Conservation (phyloP, 2,329 filamentous ascomycete species). For the Aspergillus terreus region DNA sequence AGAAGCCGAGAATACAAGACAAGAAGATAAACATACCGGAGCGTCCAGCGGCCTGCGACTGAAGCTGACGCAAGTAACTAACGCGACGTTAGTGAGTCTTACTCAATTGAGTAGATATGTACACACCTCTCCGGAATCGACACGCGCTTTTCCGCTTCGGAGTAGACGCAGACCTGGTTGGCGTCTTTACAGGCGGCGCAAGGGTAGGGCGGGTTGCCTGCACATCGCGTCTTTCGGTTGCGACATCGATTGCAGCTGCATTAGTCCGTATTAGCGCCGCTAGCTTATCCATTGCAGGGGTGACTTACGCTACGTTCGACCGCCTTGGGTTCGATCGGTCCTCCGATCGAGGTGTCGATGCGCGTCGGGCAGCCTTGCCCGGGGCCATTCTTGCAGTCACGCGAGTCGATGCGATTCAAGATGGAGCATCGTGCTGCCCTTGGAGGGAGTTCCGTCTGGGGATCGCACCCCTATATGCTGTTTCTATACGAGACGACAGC, state of each 20-base stretch:
- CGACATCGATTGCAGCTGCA: constrained; percentile 36
- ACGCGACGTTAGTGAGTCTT: not conserved
- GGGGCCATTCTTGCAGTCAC: constrained; percentile 9
- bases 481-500: not conserved
- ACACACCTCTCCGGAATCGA: constrained; percentile 34
- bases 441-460: not conserved
- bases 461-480: not conserved
- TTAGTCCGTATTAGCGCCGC: too few species aligned
- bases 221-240: constrained; percentile 33
- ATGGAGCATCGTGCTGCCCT: constrained; percentile 2
- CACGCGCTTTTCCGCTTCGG: constrained; percentile 34
- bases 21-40: constrained; percentile 10
- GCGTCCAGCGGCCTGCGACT: constrained; percentile 23
- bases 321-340: constrained; percentile 18
- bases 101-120: not conserved
- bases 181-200: constrained; percentile 33
- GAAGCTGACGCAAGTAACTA: constrained; percentile 33
- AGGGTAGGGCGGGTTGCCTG: constrained; percentile 31
- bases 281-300: not conserved
- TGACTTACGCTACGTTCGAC: constrained; percentile 27
- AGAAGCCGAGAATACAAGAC: not conserved
- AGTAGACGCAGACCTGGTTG: constrained; percentile 31
- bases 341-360: constrained; percentile 13
- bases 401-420: not conserved
- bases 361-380: constrained; percentile 4